These are phyloP conservation scores for Candida gorgasii DNA, from an alignment of 805 yeast species.

Conservation along the genomic window DNA sequence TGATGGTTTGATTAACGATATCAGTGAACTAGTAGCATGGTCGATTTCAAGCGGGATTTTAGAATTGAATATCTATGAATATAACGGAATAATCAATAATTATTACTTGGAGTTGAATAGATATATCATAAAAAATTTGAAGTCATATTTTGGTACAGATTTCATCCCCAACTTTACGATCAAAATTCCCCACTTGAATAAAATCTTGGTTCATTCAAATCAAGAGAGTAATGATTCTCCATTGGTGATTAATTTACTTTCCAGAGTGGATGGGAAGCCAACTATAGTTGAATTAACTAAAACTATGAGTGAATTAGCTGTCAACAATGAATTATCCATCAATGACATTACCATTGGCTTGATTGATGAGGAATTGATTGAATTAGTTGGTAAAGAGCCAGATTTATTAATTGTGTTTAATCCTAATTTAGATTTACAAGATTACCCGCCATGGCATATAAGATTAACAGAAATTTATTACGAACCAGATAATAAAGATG, in stretches of 20 bases:
- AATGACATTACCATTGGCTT: slow-evolving; percentile 72
- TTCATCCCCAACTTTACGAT: slow-evolving; percentile 63
- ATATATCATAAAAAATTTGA: slow-evolving; percentile 58
- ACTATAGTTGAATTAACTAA: slow-evolving; percentile 86
- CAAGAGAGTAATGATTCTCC: slow-evolving; percentile 37
- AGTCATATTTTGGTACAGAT: slow-evolving; percentile 71
- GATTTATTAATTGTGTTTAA: slow-evolving; percentile 83
- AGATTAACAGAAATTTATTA: slow-evolving; percentile 88
- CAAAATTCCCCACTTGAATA: slow-evolving; percentile 66
- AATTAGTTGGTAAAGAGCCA: slow-evolving; percentile 88
- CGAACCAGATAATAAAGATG: slow-evolving; percentile 83
- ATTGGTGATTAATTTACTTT: slow-evolving; percentile 65
- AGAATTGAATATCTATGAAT: slow-evolving; percentile 73
- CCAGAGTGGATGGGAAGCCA: slow-evolving; percentile 83
- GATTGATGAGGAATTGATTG: slow-evolving; percentile 71
- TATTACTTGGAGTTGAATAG: slow-evolving; percentile 52
- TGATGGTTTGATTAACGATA: slow-evolving; percentile 74
- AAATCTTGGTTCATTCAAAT: slow-evolving; percentile 34
- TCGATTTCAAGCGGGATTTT: slow-evolving; percentile 84
- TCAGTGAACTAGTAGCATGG: slow-evolving; percentile 84
- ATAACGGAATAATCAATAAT: slow-evolving; percentile 64
- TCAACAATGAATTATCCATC: slow-evolving; percentile 56
- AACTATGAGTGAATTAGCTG: slow-evolving; percentile 77
- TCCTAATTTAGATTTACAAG: slow-evolving; percentile 86
- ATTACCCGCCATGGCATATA: slow-evolving; percentile 98